Conservation (phyloP, 371 early-diverging fungal genomes). For the Mucor sp. region DNA sequence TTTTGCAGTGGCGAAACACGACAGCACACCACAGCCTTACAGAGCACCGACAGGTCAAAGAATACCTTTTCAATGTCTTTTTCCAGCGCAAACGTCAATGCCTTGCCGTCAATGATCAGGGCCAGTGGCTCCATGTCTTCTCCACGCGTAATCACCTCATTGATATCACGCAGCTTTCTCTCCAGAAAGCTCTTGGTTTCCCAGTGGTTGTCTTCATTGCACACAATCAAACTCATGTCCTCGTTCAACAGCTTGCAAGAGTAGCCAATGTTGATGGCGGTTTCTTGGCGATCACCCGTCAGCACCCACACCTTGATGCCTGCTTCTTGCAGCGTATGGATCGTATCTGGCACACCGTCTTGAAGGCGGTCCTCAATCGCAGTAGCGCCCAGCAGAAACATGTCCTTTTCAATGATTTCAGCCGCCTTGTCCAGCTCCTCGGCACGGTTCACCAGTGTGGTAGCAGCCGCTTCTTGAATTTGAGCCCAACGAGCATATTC, state of each 20-base stretch:
- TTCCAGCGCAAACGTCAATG: slow-evolving; percentile 71
- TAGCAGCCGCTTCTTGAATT: slow-evolving; percentile 86
- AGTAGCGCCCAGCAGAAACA: slow-evolving; percentile 94
- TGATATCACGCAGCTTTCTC: slow-evolving; percentile 72
- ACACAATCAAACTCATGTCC: slow-evolving; percentile 81
- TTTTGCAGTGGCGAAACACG: slow-evolving; percentile 96
- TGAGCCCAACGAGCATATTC: slow-evolving; percentile 88
- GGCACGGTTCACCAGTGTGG: slow-evolving; percentile 85
- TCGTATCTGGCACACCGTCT: slow-evolving; percentile 97
- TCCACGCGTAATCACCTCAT: slow-evolving; percentile 52
- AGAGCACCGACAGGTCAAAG: slow-evolving; percentile 51
- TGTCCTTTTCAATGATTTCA: slow-evolving; percentile 91
- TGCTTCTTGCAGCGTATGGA: slow-evolving; percentile 91
- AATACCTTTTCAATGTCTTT: slow-evolving; percentile 52
- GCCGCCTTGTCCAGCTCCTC: slow-evolving; percentile 90
- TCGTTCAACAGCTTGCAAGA: slow-evolving; percentile 88
- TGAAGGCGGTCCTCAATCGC: slow-evolving; percentile 99
- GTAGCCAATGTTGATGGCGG: slow-evolving; percentile 93
- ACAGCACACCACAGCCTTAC: slow-evolving; percentile 87
- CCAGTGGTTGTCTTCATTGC: slow-evolving; percentile 80
- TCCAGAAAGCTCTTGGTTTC: slow-evolving; percentile 79
- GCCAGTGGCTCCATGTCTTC: slow-evolving; percentile 69
- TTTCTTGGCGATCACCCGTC: slow-evolving; percentile 94
- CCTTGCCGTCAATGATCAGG: slow-evolving; percentile 71
- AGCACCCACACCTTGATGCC: slow-evolving; percentile 97